Base-by-base conservation (phyloP, 352 stramenopile species). In the Phytophthora tentaculata region DNA sequence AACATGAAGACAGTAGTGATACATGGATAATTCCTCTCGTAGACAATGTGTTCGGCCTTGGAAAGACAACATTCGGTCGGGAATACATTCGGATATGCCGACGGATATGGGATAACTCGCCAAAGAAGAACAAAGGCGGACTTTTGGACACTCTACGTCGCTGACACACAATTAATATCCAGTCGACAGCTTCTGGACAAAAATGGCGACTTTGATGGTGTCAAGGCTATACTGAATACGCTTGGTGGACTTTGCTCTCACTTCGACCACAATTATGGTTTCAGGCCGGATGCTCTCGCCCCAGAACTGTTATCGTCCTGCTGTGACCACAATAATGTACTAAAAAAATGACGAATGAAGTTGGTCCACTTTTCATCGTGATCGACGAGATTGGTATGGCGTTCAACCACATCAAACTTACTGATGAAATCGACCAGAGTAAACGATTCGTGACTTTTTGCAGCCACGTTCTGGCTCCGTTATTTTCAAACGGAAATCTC, bases 351-450 rank as follows among this genome's bases (percentile, higher is more conserved):
- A 61, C 48, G 2, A 1, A 23, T 17, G 57, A 76, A 76, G 69
- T 62, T 22, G 69, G 63, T 1, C 53, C 69, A n/a, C 47, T 76
- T 5, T 69, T 76, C 22, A 73, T 73, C 28, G 41, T 73, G 43
- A 20, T 73, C 1, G 63, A 66, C 55, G 57, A 65, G 3, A 69
- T 67, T 61, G 63, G 45, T 16, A 7, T 12, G 6, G 43, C 56
- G 1, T 59, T 72, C 26, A 17, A 54, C 1, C 0, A 41, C 26
- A 13, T 19, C 12, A 50, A 48, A 2, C 19, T 29, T 5, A 13
- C 13, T 29, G 39, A 60, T 12, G 14, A 47, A 7, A 17, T 63
- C 3, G 14, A 2, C 8, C 22, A 14, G 19, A 43, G 26, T 23
- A 13, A 60, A 49, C 26, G 5, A n/a, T 54, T 67, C 14, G 12